A percentile compares a stretch with the other conserved stretches of the same genome.
These are phyloP conservation scores for Populus tomentosa DNA, from an alignment of 441 rosid species.

Conservation along the genomic window DNA sequence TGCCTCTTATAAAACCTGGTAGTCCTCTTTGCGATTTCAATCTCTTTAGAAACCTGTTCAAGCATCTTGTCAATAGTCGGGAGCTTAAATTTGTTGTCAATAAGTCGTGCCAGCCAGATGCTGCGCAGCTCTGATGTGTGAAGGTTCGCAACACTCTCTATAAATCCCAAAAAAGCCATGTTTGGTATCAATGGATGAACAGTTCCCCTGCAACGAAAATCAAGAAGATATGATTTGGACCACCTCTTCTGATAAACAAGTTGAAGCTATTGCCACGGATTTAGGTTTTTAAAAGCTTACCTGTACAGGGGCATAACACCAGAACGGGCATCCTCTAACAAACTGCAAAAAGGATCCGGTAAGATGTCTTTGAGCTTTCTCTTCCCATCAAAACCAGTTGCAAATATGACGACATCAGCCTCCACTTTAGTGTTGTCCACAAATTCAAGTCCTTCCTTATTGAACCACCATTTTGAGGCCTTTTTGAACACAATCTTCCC, in stretches of 20 bases:
- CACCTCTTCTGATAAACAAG: not conserved
- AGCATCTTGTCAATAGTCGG: slow-evolving; percentile 63
- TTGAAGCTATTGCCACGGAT: not conserved
- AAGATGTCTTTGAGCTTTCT: slow-evolving; percentile 65
- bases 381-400: slow-evolving; percentile 85
- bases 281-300: slow-evolving; percentile 21
- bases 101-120: slow-evolving; percentile 59
- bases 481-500: slow-evolving; percentile 70
- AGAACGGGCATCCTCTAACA: slow-evolving; percentile 45
- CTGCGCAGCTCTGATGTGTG: slow-evolving; percentile 78
- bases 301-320: slow-evolving; percentile 79
- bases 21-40: slow-evolving; percentile 51
- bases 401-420: slow-evolving; percentile 79
- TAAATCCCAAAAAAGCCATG: slow-evolving; percentile 81
- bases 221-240: not conserved
- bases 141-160: slow-evolving; percentile 71
- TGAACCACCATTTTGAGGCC: slow-evolving; percentile 70
- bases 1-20: slow-evolving; percentile 75
- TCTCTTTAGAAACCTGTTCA: slow-evolving; percentile 45
- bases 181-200: slow-evolving; percentile 85
- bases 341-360: slow-evolving; percentile 66
- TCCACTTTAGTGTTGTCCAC: slow-evolving; percentile 59
- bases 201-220: slow-evolving; percentile 58
- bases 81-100: slow-evolving; percentile 56
- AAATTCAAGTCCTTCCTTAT: slow-evolving; percentile 58